Percentiles rank a stretch among this genome's conserved stretches.
Evolutionary conservation across 768 basidiomycete species (phyloP).

Genomic region (Tulasnella sp.): DNA sequence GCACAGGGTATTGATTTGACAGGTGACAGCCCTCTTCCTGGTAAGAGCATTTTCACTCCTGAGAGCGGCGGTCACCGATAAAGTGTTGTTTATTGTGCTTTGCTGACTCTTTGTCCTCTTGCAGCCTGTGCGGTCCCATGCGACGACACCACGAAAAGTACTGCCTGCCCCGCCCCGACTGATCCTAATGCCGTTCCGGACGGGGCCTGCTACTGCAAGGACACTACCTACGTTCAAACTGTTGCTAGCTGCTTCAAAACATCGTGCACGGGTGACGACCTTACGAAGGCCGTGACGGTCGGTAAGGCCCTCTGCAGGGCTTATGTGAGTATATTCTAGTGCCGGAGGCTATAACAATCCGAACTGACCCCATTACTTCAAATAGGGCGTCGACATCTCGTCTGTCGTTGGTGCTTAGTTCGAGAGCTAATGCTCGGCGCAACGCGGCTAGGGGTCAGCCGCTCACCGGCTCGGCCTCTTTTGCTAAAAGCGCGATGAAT

Average conservation of each 20-base stretch:
- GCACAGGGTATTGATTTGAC: too few relatives aligned
- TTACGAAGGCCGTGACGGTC: not conserved
- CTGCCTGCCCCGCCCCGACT: too few relatives aligned
- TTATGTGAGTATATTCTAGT: not conserved
- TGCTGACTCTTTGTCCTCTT: not conserved
- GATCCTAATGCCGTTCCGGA: constrained; percentile 44
- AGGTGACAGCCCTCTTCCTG: too few relatives aligned
- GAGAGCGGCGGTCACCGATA: not conserved
- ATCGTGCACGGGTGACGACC: not conserved
- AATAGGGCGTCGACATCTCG: not conserved
- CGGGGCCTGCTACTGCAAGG: constrained; percentile 37
- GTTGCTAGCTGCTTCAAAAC: not conserved
- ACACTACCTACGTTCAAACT: not conserved
- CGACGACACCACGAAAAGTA: too few relatives aligned
- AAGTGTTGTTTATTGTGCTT: not conserved
- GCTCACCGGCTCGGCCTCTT: not conserved
- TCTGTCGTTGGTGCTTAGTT: not conserved
- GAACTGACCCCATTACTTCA: not conserved
- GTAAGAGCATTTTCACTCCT: too few relatives aligned
- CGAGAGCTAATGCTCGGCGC: not conserved
- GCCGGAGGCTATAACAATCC: not conserved
- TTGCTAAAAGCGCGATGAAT: not conserved
- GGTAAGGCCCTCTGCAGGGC: not conserved
- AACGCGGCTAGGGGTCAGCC: not conserved
- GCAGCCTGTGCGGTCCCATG: too few relatives aligned